A percentile compares a stretch with the other conserved stretches of the same genome.
Conservation (phyloP, 1,284 basidiomycete species). For the Boletellus dicymbophilus region DNA sequence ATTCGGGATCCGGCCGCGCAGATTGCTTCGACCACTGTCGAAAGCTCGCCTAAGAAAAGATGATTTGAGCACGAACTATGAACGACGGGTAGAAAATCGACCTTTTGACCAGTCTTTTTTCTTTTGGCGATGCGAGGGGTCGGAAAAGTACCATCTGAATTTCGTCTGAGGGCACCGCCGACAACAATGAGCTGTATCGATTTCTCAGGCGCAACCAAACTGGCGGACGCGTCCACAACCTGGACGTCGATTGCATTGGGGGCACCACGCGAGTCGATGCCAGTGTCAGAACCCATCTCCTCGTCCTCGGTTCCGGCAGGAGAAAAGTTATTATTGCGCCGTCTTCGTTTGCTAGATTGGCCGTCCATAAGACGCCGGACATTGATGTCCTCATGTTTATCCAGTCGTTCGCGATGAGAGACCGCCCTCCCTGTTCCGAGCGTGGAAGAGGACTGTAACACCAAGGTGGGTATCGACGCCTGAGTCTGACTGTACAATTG, state of each 20-base stretch:
- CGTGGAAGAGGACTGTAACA: constrained; percentile 75
- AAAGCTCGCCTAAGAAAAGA: constrained; percentile 34
- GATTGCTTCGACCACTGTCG: constrained; percentile 41
- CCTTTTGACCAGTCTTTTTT: constrained; percentile 43
- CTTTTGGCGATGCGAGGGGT: constrained; percentile 48
- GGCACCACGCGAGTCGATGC: background rate
- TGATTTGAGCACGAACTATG: constrained; percentile 5
- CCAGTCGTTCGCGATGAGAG: constrained; percentile 61
- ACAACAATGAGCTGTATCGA: constrained; percentile 28
- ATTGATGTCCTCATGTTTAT: constrained; percentile 60
- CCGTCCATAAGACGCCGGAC: constrained; percentile 56
- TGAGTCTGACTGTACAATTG: constrained; percentile 65
- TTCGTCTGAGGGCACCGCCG: constrained; percentile 62
- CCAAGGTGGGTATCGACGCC: constrained; percentile 57
- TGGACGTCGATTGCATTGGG: constrained; percentile 1
- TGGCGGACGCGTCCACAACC: constrained; percentile 20
- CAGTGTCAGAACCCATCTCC: constrained; percentile 16
- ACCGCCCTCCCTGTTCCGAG: constrained; percentile 69
- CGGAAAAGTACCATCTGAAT: constrained; percentile 55
- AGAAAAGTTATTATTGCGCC: constrained; percentile 37
- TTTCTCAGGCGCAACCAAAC: constrained; percentile 10
- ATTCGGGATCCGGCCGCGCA: constrained; percentile 18
- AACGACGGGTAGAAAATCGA: constrained; percentile 31
- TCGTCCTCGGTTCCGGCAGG: constrained; percentile 32
- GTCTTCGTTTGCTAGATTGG: constrained; percentile 47